Base-by-base conservation (phyloP, 305 asterid genomes). In the Striga hermonthica region DNA sequence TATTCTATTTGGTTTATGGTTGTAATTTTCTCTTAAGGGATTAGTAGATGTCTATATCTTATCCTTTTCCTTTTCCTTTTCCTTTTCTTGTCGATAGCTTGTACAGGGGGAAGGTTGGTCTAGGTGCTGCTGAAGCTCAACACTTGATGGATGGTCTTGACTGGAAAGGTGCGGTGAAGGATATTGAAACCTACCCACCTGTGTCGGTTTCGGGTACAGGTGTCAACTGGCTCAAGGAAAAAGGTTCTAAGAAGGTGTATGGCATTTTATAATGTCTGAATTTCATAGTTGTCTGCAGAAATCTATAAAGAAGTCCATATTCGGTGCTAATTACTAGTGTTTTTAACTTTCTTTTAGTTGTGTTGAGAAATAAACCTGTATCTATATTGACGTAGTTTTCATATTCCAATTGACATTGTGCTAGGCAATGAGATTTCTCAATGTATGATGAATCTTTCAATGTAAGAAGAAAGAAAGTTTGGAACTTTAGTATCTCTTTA, bases 71-170 rank as follows among this genome's bases (percentile, higher is more conserved):
- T n/a, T n/a, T n/a, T n/a, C n/a, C n/a, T n/a, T n/a, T n/a, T n/a
- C 14, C 38, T 60, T 55, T 63, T 74, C 58, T 55, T 73, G 81
- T 38, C 15, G 55, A 47, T 47, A 89, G 98, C 74, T 77, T 90
- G 82, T 90, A 87, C 74, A 87, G 96, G 13, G 98, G 98, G 54
- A 87, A 87, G 88, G 95, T 93, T 57, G 96, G 98, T 38, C 77
- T 93, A 73, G 96, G 89, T 69, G 97, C 71, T 53, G 96, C 97
- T 9, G 98, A 93, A 84, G 98, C 98, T 75, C 96, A 90, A 44
- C 98, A 93, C 80, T 75, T 93, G 79, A 83, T 93, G 95, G 95
- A 82, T 36, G 97, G 92, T 31, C 97, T 93, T 57, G 97, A 90
- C 76, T 93, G 96, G 96, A 88, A 82, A 80, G 96, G 96, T 36